Conservation (phyloP, 2,329 filamentous ascomycete genomes). For the Tolypocladium endophyticum region DNA sequence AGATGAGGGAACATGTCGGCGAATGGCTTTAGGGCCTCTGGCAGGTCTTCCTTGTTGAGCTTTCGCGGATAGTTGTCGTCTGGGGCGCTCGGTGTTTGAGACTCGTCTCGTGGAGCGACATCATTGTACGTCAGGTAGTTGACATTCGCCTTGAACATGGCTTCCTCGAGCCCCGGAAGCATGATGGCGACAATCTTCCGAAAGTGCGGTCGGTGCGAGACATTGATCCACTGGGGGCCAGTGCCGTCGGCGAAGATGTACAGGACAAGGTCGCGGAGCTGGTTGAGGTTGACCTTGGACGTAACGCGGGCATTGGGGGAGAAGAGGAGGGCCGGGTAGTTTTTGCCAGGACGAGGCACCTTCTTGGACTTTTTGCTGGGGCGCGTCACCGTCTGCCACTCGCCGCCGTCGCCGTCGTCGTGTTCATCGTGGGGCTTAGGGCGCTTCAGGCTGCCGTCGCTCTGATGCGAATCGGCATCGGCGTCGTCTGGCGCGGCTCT, state of each 20-base stretch:
- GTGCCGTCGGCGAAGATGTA: conserved; percentile 58
- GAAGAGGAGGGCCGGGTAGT: conserved; percentile 51
- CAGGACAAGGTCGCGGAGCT: conserved; percentile 52
- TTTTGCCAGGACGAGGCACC: conserved; percentile 41
- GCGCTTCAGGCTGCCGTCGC: conserved; percentile 36
- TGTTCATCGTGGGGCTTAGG: conserved; percentile 31
- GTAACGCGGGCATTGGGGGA: conserved; percentile 47
- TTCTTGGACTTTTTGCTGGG: conserved; percentile 51
- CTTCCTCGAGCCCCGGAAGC: conserved; percentile 83
- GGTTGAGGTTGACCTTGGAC: conserved; percentile 50
- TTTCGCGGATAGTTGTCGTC: conserved; percentile 50
- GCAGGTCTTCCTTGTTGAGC: conserved; percentile 39
- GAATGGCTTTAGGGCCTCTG: conserved; percentile 51
- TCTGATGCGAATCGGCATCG: conserved; percentile 12
- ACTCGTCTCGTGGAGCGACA: conserved; percentile 15
- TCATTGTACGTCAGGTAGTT: conserved; percentile 37
- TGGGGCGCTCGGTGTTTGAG: conserved; percentile 30
- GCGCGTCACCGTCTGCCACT: conserved; percentile 46
- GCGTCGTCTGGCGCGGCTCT: conserved; percentile 3
- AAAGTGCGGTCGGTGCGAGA: conserved; percentile 52
- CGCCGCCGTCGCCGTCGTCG: conserved; percentile 25
- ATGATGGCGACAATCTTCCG: conserved; percentile 80
- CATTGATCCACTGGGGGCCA: conserved; percentile 54
- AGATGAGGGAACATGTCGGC: conserved; percentile 76
- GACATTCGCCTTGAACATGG: conserved; percentile 65